Evolutionary conservation across 2,329 filamentous ascomycete species (phyloP), one percentile per base, ranked within the genome.

Genomic region (Thielaviopsis populi): DNA sequence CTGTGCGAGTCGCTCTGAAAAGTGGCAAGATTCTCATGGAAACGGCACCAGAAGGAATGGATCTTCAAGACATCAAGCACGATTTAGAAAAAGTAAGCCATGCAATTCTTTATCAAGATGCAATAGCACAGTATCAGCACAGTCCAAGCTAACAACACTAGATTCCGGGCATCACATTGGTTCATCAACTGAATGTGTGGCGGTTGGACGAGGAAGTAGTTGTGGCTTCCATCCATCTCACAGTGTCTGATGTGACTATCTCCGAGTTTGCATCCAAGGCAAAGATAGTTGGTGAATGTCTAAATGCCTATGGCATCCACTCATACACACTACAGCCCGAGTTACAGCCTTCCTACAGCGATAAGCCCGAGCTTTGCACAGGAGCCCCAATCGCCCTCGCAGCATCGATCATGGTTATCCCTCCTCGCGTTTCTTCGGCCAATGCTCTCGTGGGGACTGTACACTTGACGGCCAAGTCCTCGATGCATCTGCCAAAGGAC

Each of bases 141-240:
- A 41, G 2, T 27, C 33, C 67, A 72, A 27, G 72, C 60, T 50
- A 24, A 46, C 46, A 2, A 3, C 54, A 42, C 27, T 66, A 86
- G 80, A 83, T 89, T 42, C 79, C 82, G 0, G 86, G 86, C 0
- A 78, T 90, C 19, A 71, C 81, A 22, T 83, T 83, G 0, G 79
- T 90, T 15, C 86, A 89, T 67, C 85, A 90, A 68, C 76, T 91
- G 17, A 86, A 89, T 68, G 81, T 89, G 67, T 91, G 88, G 87
- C 79, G 83, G 1, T 77, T 91, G 2, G 83, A 87, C 69, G 86
- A 91, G 73, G 78, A 78, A 61, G 89, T 88, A 69, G 77, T 81
- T 3, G 78, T 90, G 58, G 87, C 87, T 7, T 84, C 84, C 0
- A 86, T 84, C 0, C 87, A 89, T 69, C 75, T 91, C 1, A 78